Conservation (phyloP, 2,329 filamentous ascomycete species). For the Alternaria arbusti region DNA sequence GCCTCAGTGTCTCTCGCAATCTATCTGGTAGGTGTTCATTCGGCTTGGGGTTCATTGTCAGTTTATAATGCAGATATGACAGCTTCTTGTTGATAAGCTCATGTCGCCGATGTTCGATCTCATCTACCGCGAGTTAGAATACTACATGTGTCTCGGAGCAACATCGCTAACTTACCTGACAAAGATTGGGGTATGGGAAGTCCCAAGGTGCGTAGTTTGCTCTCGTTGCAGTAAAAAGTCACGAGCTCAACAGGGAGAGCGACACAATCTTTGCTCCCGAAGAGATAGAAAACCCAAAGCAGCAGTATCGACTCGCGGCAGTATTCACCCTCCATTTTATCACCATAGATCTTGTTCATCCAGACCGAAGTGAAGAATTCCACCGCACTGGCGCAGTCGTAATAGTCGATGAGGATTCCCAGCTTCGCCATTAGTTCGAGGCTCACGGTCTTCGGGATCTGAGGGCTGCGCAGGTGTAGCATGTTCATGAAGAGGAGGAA, state of each 20-base stretch:
- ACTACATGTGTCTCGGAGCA: not conserved
- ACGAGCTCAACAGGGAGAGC: no score
- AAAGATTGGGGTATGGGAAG: not conserved
- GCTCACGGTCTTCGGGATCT: slow-evolving; percentile 40
- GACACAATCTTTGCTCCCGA: not conserved
- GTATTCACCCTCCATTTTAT: not conserved
- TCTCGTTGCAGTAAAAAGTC: not conserved
- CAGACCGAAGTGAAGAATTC: not conserved
- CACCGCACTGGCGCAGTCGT: not conserved
- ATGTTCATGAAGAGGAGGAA: slow-evolving; percentile 54
- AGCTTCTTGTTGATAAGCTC: not conserved
- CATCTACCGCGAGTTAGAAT: not conserved
- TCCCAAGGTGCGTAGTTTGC: not conserved
- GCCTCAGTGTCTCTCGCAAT: not conserved
- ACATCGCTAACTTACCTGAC: not conserved
- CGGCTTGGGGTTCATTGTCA: not conserved
- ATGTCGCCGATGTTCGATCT: not conserved
- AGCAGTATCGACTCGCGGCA: not conserved
- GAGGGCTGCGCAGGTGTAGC: slow-evolving; percentile 51
- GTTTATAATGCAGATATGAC: not conserved
- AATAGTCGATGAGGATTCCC: not conserved
- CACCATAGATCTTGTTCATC: not conserved
- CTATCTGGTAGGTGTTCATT: not conserved
- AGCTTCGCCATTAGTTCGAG: not conserved
- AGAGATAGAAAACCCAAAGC: not conserved